Conservation (phyloP, 1,284 basidiomycete species). For the Cryptococcus sp. region DNA sequence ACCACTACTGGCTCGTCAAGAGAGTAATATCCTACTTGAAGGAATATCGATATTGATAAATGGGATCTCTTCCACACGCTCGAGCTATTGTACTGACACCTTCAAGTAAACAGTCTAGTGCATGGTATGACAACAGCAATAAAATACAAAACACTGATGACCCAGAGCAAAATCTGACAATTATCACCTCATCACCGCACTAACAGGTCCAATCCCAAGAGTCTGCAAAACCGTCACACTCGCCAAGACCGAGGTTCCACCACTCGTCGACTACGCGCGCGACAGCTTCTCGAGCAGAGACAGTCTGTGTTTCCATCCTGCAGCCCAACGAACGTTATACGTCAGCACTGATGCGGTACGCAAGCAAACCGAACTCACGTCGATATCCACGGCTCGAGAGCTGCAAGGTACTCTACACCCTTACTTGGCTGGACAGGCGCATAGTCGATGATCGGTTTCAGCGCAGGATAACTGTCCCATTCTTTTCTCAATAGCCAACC, state of each 20-base stretch:
- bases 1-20: too few species aligned
- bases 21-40: too few species aligned
- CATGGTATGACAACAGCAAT: too few species aligned
- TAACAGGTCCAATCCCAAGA: constrained; percentile 51
- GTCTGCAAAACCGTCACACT: constrained; percentile 38
- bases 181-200: neutral
- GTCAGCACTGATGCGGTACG: constrained; percentile 1
- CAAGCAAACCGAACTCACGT: constrained; percentile 36
- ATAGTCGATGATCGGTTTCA: constrained; percentile 68
- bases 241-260: constrained; percentile 54
- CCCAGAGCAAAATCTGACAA: too few species aligned
- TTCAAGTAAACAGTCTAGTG: too few species aligned
- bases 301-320: constrained; percentile 85
- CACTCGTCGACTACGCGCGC: constrained; percentile 71
- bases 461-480: constrained; percentile 56
- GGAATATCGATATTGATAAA: too few species aligned
- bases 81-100: too few species aligned
- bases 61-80: too few species aligned
- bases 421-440: constrained; percentile 72
- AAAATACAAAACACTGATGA: too few species aligned
- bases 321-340: constrained; percentile 58
- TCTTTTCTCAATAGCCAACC: constrained; percentile 82
- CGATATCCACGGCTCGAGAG: constrained; percentile 73
- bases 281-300: constrained; percentile 79
- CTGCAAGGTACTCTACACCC: constrained; percentile 83